A percentile compares a stretch with the other conserved stretches of the same genome.
These are phyloP conservation scores for Dactylonectria estremocensis DNA, from an alignment of 2,329 filamentous ascomycete genomes.

Conservation along the genomic window DNA sequence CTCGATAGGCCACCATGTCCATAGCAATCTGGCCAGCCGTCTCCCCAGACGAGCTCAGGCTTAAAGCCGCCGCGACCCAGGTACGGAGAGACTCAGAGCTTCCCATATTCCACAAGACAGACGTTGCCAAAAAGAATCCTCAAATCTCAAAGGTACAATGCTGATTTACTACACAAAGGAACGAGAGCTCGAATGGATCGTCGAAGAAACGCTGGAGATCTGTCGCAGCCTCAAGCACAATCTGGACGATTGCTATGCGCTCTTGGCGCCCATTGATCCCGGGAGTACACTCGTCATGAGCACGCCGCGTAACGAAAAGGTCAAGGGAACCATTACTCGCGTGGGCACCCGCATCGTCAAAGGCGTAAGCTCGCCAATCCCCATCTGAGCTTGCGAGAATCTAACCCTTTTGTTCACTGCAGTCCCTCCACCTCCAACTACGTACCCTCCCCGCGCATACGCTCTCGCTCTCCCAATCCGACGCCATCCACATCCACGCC, in stretches of 20 bases:
- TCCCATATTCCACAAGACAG: not conserved
- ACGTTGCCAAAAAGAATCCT: not conserved
- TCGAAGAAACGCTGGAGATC: slow-evolving; percentile 63
- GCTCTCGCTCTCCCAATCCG: slow-evolving; percentile 63
- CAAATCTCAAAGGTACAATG: slow-evolving; percentile 38
- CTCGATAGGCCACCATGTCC: slow-evolving; percentile 62
- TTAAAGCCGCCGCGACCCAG: slow-evolving; percentile 65
- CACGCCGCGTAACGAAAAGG: slow-evolving; percentile 86
- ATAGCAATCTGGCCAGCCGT: slow-evolving; percentile 72
- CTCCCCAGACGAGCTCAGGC: slow-evolving; percentile 65
- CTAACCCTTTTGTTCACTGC: slow-evolving; percentile 20
- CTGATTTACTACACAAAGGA: slow-evolving; percentile 55
- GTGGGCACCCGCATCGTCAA: slow-evolving; percentile 93
- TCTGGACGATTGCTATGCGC: slow-evolving; percentile 88
- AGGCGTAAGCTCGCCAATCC: slow-evolving; percentile 73
- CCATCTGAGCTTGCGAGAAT: not conserved
- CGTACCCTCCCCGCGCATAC: slow-evolving; percentile 73
- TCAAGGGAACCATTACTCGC: slow-evolving; percentile 94
- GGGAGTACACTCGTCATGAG: slow-evolving; percentile 92
- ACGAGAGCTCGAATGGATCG: slow-evolving; percentile 70
- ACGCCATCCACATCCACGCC: slow-evolving; percentile 75
- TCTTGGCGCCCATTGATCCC: slow-evolving; percentile 87
- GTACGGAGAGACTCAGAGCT: slow-evolving; percentile 55
- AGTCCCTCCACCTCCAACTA: slow-evolving; percentile 85
- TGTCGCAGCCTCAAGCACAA: slow-evolving; percentile 72